phyloP scores from a whole-genome alignment of 164 flowering plant species.

The Vitis vinifera region DNA sequence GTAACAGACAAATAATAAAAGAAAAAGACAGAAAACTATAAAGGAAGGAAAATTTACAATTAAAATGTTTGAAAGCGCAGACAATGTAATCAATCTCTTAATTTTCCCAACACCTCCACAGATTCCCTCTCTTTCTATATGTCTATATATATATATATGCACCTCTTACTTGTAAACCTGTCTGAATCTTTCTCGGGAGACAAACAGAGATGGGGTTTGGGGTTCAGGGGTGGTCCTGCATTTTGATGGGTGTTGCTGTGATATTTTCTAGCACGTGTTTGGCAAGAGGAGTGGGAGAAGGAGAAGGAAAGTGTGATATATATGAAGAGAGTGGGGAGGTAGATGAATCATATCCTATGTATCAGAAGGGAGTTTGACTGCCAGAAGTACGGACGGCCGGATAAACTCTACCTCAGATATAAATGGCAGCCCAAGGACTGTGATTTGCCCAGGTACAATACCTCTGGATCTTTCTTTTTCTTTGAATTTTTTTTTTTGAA shows the following conservation, averaged over 20 bases:
- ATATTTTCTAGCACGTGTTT: constrained; percentile 1
- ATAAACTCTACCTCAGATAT: constrained; percentile 27
- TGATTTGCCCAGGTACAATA: constrained; percentile 27
- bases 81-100: no score
- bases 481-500: no score
- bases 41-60: no score
- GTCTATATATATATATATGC: no score
- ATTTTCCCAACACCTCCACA: no score
- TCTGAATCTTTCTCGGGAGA: not conserved
- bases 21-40: no score
- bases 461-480: not conserved
- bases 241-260: not conserved
- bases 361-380: constrained; percentile 39
- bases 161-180: no score
- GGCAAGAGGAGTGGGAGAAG: not conserved
- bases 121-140: no score
- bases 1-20: no score
- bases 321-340: constrained; percentile 38
- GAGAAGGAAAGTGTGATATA: constrained; percentile 18
- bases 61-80: no score
- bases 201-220: constrained; percentile 5
- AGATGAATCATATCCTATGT: constrained; percentile 35
- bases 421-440: constrained; percentile 43
- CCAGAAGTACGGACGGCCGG: constrained; percentile 38
- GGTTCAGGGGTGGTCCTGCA: not conserved